Percentiles rank a stretch among this genome's conserved stretches.
These are phyloP conservation scores for Fusarium scirpi DNA, from an alignment of 2,329 filamentous ascomycete species.

Conservation along the genomic window DNA sequence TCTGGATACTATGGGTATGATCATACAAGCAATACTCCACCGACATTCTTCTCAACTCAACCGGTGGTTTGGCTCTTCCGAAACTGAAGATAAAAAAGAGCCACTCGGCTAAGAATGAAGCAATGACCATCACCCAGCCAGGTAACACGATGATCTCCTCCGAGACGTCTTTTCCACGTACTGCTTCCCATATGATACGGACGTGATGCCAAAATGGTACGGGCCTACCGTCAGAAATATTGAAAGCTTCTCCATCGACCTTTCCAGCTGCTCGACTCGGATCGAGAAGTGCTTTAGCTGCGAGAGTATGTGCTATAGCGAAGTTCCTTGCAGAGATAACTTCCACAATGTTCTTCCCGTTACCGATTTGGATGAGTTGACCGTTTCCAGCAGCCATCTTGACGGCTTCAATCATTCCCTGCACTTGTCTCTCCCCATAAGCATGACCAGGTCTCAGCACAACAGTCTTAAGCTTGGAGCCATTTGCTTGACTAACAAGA, in stretches of 20 bases:
- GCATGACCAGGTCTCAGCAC: constrained; percentile 47
- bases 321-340: constrained; percentile 48
- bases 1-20: constrained; percentile 27
- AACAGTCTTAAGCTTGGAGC: constrained; percentile 41
- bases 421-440: constrained; percentile 51
- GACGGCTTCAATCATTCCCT: constrained; percentile 45
- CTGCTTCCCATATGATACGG: constrained; percentile 42
- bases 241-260: constrained; percentile 53
- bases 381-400: constrained; percentile 54
- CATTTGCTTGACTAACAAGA: constrained; percentile 49
- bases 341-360: constrained; percentile 45
- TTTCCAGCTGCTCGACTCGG: constrained; percentile 12
- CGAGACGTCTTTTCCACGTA: constrained; percentile 16
- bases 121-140: constrained; percentile 41
- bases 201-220: constrained; percentile 51
- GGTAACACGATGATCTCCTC: constrained; percentile 38
- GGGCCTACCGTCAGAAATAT: constrained; percentile 50
- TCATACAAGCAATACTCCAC: constrained; percentile 39
- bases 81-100: constrained; percentile 43
- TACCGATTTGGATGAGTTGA: constrained; percentile 47
- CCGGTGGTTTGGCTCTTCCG: constrained; percentile 41
- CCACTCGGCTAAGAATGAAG: constrained; percentile 37
- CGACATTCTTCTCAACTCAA: constrained; percentile 36
- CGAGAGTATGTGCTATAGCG: constrained; percentile 45
- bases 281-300: constrained; percentile 46